Conservation (phyloP, 441 rosid species). For the Gossypium schwendimanii region DNA sequence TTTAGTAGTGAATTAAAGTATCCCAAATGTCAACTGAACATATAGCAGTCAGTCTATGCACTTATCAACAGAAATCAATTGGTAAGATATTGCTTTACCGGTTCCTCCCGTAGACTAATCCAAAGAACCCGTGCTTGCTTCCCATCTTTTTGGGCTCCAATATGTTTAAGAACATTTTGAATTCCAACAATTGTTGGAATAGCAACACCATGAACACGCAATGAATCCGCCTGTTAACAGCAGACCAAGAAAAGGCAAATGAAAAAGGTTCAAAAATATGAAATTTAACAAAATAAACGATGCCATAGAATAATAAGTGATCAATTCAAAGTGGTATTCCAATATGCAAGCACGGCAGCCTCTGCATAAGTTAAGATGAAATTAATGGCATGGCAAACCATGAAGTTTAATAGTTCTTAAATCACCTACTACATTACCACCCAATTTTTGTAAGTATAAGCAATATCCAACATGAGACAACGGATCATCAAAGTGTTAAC, state of each 20-base stretch:
- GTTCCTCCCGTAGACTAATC: conserved; percentile 97
- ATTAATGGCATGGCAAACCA: not conserved
- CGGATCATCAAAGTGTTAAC: not conserved
- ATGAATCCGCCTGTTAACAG: conserved; percentile 62
- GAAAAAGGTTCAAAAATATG: not conserved
- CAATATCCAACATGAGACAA: not conserved
- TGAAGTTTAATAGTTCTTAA: not conserved
- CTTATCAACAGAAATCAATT: not conserved
- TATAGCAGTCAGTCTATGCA: not conserved
- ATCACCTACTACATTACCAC: not conserved
- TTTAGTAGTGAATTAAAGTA: not conserved
- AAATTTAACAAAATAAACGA: not conserved
- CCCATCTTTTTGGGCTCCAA: conserved; percentile 66
- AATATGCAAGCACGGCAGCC: conserved; percentile 6
- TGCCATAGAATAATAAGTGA: not conserved
- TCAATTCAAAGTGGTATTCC: conserved; percentile 8
- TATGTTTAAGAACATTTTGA: conserved; percentile 75
- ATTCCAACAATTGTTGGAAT: conserved; percentile 86
- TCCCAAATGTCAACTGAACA: conserved; percentile 4
- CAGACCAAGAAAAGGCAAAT: conserved; percentile 4
- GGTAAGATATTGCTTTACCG: conserved; percentile 43
- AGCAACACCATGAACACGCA: conserved; percentile 91
- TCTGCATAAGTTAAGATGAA: not conserved
- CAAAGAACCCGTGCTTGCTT: conserved; percentile 62
- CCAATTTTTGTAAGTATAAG: not conserved